Evolutionary conservation across 805 yeast genomes (phyloP).

Genomic region (Pichia nanzhaoensis): DNA sequence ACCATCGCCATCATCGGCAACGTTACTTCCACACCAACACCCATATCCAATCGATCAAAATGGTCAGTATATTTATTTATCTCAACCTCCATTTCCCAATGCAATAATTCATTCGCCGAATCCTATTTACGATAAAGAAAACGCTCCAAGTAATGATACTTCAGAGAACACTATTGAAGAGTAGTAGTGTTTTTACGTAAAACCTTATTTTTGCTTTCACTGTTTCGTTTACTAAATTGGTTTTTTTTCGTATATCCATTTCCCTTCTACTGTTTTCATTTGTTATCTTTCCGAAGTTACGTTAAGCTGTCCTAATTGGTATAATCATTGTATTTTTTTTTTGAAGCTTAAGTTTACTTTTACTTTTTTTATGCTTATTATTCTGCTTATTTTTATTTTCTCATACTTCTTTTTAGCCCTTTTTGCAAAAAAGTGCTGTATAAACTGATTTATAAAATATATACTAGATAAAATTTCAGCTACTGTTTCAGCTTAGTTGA

Average conservation of each 20-base stretch:
- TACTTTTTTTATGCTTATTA: no score
- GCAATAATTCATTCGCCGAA: conserved; percentile 12
- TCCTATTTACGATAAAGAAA: no score
- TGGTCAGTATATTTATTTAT: conserved; percentile 25
- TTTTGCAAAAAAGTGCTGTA: no score
- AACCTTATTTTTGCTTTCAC: not conserved
- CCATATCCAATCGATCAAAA: conserved; percentile 24
- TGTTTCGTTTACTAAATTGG: not conserved
- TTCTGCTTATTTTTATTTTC: no score
- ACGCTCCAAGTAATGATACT: not conserved
- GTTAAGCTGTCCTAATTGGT: no score
- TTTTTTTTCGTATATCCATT: not conserved
- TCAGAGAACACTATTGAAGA: not conserved
- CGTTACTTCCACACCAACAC: conserved; percentile 11
- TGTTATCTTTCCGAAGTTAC: not conserved
- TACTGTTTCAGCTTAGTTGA: not conserved
- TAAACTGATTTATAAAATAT: not conserved
- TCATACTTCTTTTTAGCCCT: no score
- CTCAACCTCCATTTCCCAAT: conserved; percentile 21
- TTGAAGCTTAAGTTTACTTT: not conserved
- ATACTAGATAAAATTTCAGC: not conserved
- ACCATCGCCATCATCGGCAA: not conserved
- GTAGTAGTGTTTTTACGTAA: not conserved
- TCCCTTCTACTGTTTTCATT: no score
- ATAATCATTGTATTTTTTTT: no score